These are phyloP conservation scores for Coemansia sp. DNA, from an alignment of 192 early-diverging fungal genomes.

Conservation along the genomic window DNA sequence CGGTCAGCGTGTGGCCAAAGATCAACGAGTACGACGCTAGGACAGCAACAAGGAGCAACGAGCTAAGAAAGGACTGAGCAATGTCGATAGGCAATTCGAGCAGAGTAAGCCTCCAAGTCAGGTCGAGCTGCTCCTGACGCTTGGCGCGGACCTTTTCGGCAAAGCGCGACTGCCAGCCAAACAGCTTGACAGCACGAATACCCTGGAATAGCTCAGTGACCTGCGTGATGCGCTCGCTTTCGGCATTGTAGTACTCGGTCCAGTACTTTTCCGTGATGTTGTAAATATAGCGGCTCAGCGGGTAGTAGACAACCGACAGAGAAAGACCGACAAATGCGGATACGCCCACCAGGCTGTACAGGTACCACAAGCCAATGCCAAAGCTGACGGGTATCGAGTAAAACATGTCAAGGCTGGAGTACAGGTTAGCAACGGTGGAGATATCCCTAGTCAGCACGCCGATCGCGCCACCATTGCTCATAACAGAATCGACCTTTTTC, in stretches of 20 bases:
- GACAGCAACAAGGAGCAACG: conserved; percentile 58
- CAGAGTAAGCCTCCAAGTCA: conserved; percentile 27
- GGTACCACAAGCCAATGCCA: conserved; percentile 60
- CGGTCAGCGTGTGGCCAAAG: conserved; percentile 58
- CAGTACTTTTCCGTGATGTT: conserved; percentile 52
- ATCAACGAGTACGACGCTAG: conserved; percentile 63
- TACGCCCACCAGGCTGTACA: conserved; percentile 75
- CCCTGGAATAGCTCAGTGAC: conserved; percentile 82
- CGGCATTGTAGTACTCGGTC: conserved; percentile 46
- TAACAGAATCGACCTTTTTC: conserved; percentile 18
- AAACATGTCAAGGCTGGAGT: conserved; percentile 56
- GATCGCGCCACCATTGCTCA: conserved; percentile 58
- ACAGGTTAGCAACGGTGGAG: conserved; percentile 53
- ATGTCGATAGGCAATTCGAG: conserved; percentile 40
- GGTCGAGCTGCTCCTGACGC: conserved; percentile 60
- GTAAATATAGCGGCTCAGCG: conserved; percentile 52
- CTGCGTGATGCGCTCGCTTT: conserved; percentile 69
- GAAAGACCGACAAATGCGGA: conserved; percentile 73
- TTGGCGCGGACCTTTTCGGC: conserved; percentile 62
- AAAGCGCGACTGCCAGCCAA: conserved; percentile 77
- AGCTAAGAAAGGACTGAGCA: conserved; percentile 46
- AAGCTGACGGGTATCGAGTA: conserved; percentile 62
- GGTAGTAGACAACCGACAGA: conserved; percentile 62
- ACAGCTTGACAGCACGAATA: conserved; percentile 87
- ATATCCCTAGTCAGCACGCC: conserved; percentile 68